Evolutionary conservation across 768 basidiomycete species (phyloP).

Genomic region (Filobasidium floriforme): DNA sequence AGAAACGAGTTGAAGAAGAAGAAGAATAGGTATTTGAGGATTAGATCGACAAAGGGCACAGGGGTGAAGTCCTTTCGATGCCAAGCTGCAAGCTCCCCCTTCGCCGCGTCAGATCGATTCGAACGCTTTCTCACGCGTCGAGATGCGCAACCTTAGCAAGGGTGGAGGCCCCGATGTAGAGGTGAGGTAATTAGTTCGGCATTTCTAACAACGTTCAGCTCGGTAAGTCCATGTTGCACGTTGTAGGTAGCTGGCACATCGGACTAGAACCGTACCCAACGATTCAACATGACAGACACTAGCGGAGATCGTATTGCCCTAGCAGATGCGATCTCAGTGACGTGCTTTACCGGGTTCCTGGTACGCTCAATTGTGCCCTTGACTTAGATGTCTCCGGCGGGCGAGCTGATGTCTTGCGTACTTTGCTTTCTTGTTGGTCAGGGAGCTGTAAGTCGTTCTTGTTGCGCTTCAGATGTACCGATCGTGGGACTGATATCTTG

Average conservation of each 20-base stretch:
- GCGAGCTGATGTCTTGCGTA: background rate
- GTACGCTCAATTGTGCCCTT: conserved; percentile 23
- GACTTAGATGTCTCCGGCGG: background rate
- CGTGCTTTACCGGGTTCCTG: conserved; percentile 91
- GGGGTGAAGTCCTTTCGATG: background rate
- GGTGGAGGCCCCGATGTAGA: background rate
- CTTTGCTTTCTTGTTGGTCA: background rate
- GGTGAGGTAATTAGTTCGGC: too few relatives aligned
- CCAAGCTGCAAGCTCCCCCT: background rate
- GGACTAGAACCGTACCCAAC: background rate
- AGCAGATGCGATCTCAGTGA: conserved; percentile 62
- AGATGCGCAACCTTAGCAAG: background rate
- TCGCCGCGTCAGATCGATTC: background rate
- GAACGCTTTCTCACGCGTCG: conserved; percentile 5
- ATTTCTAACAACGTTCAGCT: too few relatives aligned
- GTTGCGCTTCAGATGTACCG: background rate
- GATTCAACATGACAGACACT: background rate
- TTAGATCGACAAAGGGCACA: background rate
- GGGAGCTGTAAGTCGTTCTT: conserved; percentile 28
- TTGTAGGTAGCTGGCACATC: too few relatives aligned
- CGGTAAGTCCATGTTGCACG: too few relatives aligned
- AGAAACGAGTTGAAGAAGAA: background rate
- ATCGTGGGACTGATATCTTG: background rate
- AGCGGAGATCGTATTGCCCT: background rate
- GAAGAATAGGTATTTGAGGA: background rate